Evolutionary conservation across 306 rosid species (phyloP).

Genomic region (Cicer yamashitae): DNA sequence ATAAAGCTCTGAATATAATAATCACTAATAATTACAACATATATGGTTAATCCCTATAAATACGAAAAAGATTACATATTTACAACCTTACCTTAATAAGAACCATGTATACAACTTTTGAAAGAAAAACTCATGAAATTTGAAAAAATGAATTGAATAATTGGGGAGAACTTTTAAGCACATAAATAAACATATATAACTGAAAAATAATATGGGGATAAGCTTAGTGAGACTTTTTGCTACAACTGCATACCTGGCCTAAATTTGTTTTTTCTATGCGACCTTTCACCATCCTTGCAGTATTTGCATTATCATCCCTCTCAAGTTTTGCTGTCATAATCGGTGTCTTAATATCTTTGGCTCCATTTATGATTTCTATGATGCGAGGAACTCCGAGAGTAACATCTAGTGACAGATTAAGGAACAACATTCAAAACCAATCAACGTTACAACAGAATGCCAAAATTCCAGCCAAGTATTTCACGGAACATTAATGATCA

Average conservation of each 20-base stretch:
- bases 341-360: constrained; percentile 80
- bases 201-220: constrained; percentile 15
- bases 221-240: background rate
- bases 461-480: constrained; percentile 19
- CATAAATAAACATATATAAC: constrained; percentile 26
- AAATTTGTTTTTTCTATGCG: constrained; percentile 91
- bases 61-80: background rate
- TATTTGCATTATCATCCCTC: constrained; percentile 56
- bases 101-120: background rate
- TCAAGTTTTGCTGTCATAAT: constrained; percentile 83
- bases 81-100: background rate
- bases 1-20: background rate
- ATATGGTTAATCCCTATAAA: background rate
- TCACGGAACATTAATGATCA: constrained; percentile 19
- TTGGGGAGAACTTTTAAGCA: background rate
- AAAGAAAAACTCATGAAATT: constrained; percentile 11
- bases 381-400: constrained; percentile 98
- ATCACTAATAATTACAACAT: background rate
- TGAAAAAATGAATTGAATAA: background rate
- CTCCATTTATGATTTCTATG: constrained; percentile 88
- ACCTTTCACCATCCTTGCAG: constrained; percentile 77
- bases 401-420: constrained; percentile 68
- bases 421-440: constrained; percentile 50
- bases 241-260: constrained; percentile 69
- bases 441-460: constrained; percentile 32